Evolutionary conservation across 2,329 filamentous ascomycete species (phyloP).

Genomic region (Metarhizium anisopliae): DNA sequence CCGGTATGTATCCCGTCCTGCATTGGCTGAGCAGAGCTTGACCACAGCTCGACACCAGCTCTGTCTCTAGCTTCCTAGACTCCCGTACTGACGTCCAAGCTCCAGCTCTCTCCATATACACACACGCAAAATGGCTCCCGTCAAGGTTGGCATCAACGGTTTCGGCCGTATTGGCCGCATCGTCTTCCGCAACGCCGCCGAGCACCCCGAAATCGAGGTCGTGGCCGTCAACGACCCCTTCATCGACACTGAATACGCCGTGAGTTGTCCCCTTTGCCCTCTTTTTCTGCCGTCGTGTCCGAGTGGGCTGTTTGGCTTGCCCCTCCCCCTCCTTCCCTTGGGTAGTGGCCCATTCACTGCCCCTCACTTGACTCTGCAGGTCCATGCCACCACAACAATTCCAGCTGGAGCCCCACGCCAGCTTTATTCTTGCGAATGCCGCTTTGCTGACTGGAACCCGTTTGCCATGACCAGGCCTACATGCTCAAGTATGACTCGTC

Average conservation of each 20-base stretch:
- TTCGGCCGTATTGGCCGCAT: constrained; percentile 99
- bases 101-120: constrained; percentile 1
- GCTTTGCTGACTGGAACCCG: background rate
- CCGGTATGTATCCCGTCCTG: background rate
- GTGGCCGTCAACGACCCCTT: constrained; percentile 99
- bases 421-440: background rate
- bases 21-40: background rate
- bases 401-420: background rate
- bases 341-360: background rate
- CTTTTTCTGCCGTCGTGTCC: background rate
- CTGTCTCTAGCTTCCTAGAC: background rate
- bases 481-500: constrained; percentile 99
- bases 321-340: constrained; percentile 9
- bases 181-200: constrained; percentile 94
- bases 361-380: background rate
- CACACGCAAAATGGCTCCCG: constrained; percentile 32
- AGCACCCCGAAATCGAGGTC: constrained; percentile 82
- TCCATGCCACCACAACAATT: background rate
- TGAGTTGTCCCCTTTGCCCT: constrained; percentile 43
- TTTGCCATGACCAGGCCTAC: constrained; percentile 60
- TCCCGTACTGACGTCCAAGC: constrained; percentile 3
- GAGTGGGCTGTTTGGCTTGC: background rate
- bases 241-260: constrained; percentile 96
- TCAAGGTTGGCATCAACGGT: constrained; percentile 96
- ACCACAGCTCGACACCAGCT: background rate